phyloP scores from a whole-genome alignment of 2,329 filamentous ascomycete genomes.

The Colletotrichum musae region DNA sequence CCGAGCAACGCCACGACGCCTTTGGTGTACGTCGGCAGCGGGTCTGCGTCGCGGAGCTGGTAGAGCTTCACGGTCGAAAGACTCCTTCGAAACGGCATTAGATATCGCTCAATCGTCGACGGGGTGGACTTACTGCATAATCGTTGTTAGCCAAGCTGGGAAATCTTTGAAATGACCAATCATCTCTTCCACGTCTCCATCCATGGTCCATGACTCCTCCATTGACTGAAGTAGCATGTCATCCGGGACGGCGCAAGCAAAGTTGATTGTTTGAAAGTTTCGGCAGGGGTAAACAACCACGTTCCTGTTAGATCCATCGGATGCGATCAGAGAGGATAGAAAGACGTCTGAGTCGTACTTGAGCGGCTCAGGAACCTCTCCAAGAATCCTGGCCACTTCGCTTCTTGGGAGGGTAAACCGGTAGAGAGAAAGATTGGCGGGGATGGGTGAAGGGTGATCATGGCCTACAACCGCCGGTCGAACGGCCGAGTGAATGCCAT shows the following conservation, averaged over 20 bases:
- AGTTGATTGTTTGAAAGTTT: neutral
- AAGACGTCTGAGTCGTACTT: neutral
- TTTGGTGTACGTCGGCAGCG: neutral
- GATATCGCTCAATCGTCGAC: neutral
- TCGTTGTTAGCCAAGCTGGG: conserved; percentile 2
- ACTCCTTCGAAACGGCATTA: neutral
- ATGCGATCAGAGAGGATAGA: conserved; percentile 5
- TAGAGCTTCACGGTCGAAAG: conserved; percentile 3
- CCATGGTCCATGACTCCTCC: neutral
- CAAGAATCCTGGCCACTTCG: neutral
- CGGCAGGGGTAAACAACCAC: conserved; percentile 4
- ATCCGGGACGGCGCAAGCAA: conserved; percentile 12
- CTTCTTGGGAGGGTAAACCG: neutral
- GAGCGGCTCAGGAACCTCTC: neutral
- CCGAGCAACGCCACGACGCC: conserved; percentile 1
- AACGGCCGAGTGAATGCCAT: conserved; percentile 1
- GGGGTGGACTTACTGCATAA: neutral
- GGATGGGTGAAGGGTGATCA: neutral
- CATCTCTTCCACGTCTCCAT: neutral
- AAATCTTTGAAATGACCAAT: conserved; percentile 9
- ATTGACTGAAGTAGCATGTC: neutral
- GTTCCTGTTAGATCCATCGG: conserved; percentile 10
- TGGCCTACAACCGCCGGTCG: neutral
- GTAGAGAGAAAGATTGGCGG: conserved; percentile 7
- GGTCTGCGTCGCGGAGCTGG: conserved; percentile 2